Evolutionary conservation across 352 stramenopile genomes (phyloP), one percentile per base, ranked within the genome.

Genomic region (Globisporangium cystogenes): DNA sequence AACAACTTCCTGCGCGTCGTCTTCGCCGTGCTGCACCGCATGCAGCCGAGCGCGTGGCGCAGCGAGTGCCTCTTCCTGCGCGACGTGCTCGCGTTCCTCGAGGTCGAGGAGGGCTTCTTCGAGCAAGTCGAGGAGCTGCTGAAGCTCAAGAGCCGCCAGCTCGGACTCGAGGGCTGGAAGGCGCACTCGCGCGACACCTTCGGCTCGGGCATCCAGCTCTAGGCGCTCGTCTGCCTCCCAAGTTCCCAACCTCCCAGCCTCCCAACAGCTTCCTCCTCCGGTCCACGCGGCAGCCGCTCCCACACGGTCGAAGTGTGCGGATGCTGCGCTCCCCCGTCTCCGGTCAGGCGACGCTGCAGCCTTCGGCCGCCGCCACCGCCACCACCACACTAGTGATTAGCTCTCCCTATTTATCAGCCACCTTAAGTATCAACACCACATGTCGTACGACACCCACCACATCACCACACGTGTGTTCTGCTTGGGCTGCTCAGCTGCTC

Each of bases 1-100:
- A 80, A 90, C 67, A 87, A 85, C 54, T 94, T 94, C 53, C 55
- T 94, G 40, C 75, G 73, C 47, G 80, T 89, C 55, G 74, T 94
- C 53, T 89, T 92, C 51, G 73, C 72, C 40, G 86, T 90, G 50
- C 59, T 94, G 54, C 81, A 90, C 57, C 75, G 76, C 46, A 87
- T 88, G 71, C 74, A 86, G 55, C 72, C 76, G 23, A 70, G 65
- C 29, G 64, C 68, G 48, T 90, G 82, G 71, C 70, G 85, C 53
- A 58, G 71, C 5, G 70, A 91, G 41, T 94, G 84, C 61, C 65
- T 72, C 2, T 94, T 94, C 54, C 65, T 94, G 21, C 79, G 90
- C 53, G 80, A 92, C 56, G 76, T 94, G 35, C 70, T 91, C 46
- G 62, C 39, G 45, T 94, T 94, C 64, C 65, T 94, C 26, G 81